Conservation (phyloP, 768 basidiomycete genomes). For the Lyophyllum atratum region DNA sequence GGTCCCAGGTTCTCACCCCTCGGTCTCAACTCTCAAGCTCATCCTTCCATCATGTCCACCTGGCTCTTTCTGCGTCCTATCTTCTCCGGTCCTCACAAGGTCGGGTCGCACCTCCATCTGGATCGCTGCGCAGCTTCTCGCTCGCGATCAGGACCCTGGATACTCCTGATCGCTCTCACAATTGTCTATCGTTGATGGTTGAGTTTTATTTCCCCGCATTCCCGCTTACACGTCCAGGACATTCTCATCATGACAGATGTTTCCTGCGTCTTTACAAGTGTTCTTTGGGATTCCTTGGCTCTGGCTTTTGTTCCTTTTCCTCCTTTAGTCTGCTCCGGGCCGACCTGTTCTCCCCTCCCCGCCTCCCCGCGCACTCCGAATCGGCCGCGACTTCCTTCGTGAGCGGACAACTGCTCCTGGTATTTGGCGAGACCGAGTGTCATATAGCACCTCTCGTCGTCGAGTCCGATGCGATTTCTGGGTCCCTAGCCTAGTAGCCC, state of each 20-base stretch:
- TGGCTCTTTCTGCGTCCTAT: constrained; percentile 5
- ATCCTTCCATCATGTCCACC: background rate
- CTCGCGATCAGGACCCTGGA: constrained; percentile 16
- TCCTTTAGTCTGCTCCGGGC: background rate
- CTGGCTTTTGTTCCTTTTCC: background rate
- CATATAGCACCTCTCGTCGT: background rate
- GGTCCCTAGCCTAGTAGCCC: background rate
- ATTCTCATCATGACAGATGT: background rate
- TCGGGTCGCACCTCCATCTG: background rate
- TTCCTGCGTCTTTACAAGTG: too few species aligned
- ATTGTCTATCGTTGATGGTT: background rate
- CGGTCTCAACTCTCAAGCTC: background rate
- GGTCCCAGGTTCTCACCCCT: background rate
- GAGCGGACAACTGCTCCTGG: background rate
- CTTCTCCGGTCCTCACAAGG: constrained; percentile 1
- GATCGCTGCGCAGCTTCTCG: constrained; percentile 4
- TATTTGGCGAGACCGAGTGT: background rate
- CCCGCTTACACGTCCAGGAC: background rate
- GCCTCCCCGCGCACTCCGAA: background rate
- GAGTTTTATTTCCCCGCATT: background rate
- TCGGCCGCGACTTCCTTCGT: background rate
- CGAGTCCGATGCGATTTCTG: background rate
- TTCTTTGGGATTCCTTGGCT: background rate
- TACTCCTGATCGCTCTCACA: constrained; percentile 8
- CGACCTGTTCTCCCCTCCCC: background rate